Conservation (phyloP, 306 rosid genomes). For the Inga oerstediana region DNA sequence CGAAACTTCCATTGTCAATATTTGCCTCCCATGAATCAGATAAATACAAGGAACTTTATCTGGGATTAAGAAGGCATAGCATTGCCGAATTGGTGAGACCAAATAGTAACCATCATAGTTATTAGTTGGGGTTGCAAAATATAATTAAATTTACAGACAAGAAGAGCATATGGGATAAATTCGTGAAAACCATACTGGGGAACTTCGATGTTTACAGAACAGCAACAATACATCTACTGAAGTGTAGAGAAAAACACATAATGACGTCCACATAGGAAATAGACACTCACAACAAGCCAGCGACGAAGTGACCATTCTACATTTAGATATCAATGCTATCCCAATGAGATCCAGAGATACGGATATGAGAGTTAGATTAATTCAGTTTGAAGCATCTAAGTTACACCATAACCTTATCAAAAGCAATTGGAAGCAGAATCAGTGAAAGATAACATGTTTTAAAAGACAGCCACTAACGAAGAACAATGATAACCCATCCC, state of each 20-base stretch:
- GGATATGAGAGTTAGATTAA: neutral
- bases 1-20: constrained; percentile 30
- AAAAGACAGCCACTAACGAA: constrained; percentile 7
- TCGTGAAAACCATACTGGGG: constrained; percentile 6
- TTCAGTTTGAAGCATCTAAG: constrained; percentile 14
- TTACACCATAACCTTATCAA: constrained; percentile 9
- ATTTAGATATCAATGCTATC: neutral
- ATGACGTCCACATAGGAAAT: neutral
- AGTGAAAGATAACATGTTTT: constrained; percentile 14
- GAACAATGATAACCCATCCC: constrained; percentile 1
- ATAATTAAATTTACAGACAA: constrained; percentile 10
- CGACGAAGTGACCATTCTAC: neutral
- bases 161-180: constrained; percentile 8
- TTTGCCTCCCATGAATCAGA: constrained; percentile 57
- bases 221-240: constrained; percentile 3
- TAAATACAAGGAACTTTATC: constrained; percentile 43
- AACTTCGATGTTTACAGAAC: neutral
- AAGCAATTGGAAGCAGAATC: constrained; percentile 18
- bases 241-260: neutral
- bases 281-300: constrained; percentile 19
- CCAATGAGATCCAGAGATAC: constrained; percentile 9
- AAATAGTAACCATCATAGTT: constrained; percentile 14
- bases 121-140: constrained; percentile 13
- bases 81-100: neutral
- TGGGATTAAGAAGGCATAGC: constrained; percentile 55